Percentiles rank a stretch among this genome's conserved stretches.
These are phyloP conservation scores for Orbilia quercus DNA, from an alignment of 2,329 filamentous ascomycete species.

Conservation along the genomic window DNA sequence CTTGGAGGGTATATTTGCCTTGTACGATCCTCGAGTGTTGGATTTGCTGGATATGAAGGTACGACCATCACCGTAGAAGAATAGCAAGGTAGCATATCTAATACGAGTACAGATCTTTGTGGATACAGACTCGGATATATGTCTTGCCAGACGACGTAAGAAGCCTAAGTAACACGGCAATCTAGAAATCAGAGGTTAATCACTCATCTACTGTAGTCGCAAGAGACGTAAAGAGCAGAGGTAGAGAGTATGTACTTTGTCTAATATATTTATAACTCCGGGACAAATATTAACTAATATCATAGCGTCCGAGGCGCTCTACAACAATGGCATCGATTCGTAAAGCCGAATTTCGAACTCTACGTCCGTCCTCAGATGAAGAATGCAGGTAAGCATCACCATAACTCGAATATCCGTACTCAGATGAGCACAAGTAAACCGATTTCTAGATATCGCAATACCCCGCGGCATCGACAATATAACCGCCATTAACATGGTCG, in stretches of 20 bases:
- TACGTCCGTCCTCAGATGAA: conserved; percentile 92
- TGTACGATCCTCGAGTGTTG: conserved; percentile 86
- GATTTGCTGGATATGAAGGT: conserved; percentile 92
- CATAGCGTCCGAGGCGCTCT: conserved; percentile 83
- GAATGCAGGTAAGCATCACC: conserved; percentile 72
- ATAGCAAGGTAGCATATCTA: conserved; percentile 2
- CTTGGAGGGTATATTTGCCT: conserved; percentile 92
- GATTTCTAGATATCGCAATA: conserved; percentile 81
- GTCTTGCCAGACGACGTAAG: conserved; percentile 85
- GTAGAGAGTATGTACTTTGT: conserved; percentile 70
- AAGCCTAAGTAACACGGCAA: too few species aligned
- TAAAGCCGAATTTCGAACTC: conserved; percentile 96
- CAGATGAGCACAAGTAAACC: background rate
- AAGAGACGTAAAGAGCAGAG: conserved; percentile 88
- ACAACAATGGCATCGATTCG: conserved; percentile 96
- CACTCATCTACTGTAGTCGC: conserved; percentile 62
- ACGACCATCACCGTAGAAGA: background rate
- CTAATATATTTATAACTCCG: background rate
- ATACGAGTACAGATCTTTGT: conserved; percentile 78
- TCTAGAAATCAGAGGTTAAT: background rate
- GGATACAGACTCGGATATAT: conserved; percentile 94
- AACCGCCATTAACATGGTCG: conserved; percentile 95
- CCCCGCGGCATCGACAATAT: conserved; percentile 93
- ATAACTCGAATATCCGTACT: conserved; percentile 9
- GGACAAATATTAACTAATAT: conserved; percentile 15